These are phyloP conservation scores for Syncephalis plumigaleata DNA, from an alignment of 371 early-diverging fungal species.

Conservation along the genomic window DNA sequence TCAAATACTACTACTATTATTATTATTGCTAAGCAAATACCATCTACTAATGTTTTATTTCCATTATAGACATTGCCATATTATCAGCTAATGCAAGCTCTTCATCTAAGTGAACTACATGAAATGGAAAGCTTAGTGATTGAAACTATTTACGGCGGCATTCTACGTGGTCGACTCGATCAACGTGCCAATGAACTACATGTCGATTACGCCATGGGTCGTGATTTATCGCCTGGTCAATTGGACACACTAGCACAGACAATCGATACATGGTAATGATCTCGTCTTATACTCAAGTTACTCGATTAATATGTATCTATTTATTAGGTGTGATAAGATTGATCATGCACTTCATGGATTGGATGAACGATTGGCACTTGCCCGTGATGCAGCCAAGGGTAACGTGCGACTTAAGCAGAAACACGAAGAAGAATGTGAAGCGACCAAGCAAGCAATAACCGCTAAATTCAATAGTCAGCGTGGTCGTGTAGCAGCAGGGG, in stretches of 20 bases:
- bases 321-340: neutral
- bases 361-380: no score
- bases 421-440: no score
- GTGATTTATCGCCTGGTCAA: slow-evolving; percentile 55
- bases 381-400: no score
- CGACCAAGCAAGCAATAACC: no score
- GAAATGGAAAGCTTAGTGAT: slow-evolving; percentile 75
- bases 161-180: slow-evolving; percentile 64
- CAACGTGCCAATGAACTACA: slow-evolving; percentile 54
- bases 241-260: slow-evolving; percentile 28
- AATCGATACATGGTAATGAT: slow-evolving; percentile 37
- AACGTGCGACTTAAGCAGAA: no score
- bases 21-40: no score
- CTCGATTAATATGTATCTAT: neutral
- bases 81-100: slow-evolving; percentile 30
- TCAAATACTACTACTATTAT: no score
- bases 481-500: no score
- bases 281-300: neutral
- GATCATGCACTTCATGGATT: no score
- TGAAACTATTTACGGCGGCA: slow-evolving; percentile 62
- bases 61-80: slow-evolving; percentile 37
- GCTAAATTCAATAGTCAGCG: no score
- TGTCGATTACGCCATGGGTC: slow-evolving; percentile 64
- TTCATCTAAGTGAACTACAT: slow-evolving; percentile 55
- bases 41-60: no score